Percentiles rank a stretch among this genome's conserved stretches.
These are phyloP conservation scores for Ambrosiella beaveri DNA, from an alignment of 2,329 filamentous ascomycete species.

Conservation along the genomic window DNA sequence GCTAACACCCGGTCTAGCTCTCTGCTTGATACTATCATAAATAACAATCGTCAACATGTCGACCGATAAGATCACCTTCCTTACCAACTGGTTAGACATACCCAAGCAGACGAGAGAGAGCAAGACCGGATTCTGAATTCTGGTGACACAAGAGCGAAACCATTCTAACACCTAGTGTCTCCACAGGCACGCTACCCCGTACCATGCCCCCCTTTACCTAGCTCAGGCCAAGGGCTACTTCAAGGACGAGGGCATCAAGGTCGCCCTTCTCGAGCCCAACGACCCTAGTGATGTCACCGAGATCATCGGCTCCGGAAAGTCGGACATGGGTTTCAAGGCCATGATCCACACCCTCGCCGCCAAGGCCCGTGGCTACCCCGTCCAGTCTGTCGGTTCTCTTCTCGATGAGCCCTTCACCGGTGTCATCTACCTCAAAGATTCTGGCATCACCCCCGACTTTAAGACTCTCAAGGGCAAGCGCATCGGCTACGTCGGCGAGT, in stretches of 20 bases:
- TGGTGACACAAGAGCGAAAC: background rate
- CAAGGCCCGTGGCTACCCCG: constrained; percentile 58
- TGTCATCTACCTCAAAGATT: constrained; percentile 57
- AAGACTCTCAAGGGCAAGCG: constrained; percentile 56
- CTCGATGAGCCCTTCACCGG: constrained; percentile 69
- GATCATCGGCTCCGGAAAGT: constrained; percentile 59
- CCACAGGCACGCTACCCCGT: constrained; percentile 60
- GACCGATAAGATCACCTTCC: constrained; percentile 71
- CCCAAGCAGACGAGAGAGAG: constrained; percentile 7
- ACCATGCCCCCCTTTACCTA: constrained; percentile 62
- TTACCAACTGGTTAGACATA: constrained; percentile 57
- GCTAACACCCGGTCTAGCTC: background rate
- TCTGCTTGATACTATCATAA: constrained; percentile 16
- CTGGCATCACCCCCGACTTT: constrained; percentile 60
- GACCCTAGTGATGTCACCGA: constrained; percentile 70
- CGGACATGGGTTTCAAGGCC: constrained; percentile 65
- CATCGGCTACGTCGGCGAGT: constrained; percentile 67
- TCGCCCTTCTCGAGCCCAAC: constrained; percentile 61
- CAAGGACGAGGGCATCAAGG: constrained; percentile 58
- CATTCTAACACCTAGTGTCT: background rate
- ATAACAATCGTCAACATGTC: constrained; percentile 40
- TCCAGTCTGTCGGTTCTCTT: constrained; percentile 54
- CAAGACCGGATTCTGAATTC: background rate
- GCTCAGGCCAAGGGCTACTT: constrained; percentile 62
- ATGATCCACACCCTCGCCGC: constrained; percentile 72